Evolutionary conservation across 1,284 basidiomycete species (phyloP), one percentile per base, ranked within the genome.

Genomic region (Golubevia sp.): DNA sequence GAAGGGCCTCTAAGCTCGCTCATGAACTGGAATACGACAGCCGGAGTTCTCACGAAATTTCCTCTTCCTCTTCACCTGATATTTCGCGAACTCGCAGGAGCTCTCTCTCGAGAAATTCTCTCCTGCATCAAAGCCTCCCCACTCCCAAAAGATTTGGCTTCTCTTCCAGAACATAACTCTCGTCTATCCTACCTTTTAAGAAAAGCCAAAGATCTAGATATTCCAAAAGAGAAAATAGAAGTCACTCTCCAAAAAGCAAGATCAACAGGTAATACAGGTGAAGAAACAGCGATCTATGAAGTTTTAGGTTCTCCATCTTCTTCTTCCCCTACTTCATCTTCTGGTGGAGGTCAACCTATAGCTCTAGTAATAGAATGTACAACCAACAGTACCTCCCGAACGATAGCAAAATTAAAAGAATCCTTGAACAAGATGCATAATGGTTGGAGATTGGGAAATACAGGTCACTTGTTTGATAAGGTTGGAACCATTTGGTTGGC

Each of bases 161-260:
- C n/a, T 54, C 60, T 56, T 13, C 59, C 66, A 38, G 60, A 27
- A 7, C 21, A 18, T 7, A 68, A 68, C 34, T 44, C 27, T 4
- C 48, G 67, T 15, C 52, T 68, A n/a, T 49, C 20, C 21, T 38
- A 52, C 20, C 48, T 59, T 5, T 38, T 68, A 2, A 26, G 25
- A 20, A 68, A 68, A 49, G 67, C 67, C 20, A 54, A 52, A 20
- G 63, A 66, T 23, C 20, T 66, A 20, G 61, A 55, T 30, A 30
- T 67, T 18, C 55, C 67, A 11, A 68, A 66, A 52, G 63, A 62
- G 49, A 66, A 62, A 51, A 24, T 68, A 24, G 61, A 67, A 51
- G 51, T 49, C n/a, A 67, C 67, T 7, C 24, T 68, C 1, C 54
- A 61, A 6, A 68, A 68, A 50, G 67, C 67, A 7, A 38, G 66